Conservation (phyloP, 2,329 filamentous ascomycete species). For the Parascedosporium putredinis region DNA sequence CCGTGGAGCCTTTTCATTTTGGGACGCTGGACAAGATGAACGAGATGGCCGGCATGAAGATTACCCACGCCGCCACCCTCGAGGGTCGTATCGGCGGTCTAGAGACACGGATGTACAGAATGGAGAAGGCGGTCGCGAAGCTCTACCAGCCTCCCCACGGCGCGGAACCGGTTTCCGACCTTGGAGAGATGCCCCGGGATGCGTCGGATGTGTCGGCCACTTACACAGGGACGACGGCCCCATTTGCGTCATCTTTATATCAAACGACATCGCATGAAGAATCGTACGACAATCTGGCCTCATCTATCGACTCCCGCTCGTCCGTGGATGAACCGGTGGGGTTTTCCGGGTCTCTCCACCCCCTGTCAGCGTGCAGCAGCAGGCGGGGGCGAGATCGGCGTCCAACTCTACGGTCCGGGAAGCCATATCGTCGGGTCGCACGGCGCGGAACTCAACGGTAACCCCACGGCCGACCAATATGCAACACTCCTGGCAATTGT, state of each 20-base stretch:
- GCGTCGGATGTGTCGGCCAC: not conserved
- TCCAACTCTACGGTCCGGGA: constrained; percentile 39
- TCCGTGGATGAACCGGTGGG: constrained; percentile 37
- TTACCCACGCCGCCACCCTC: constrained; percentile 42
- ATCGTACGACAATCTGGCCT: constrained; percentile 20
- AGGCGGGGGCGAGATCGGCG: constrained; percentile 23
- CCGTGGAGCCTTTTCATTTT: constrained; percentile 45
- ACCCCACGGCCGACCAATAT: constrained; percentile 35
- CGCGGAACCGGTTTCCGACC: constrained; percentile 17
- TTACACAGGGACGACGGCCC: not conserved
- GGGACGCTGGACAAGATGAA: constrained; percentile 34
- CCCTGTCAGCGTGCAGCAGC: constrained; percentile 19
- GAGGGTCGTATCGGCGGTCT: constrained; percentile 42
- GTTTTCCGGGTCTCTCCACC: constrained; percentile 32
- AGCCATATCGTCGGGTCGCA: constrained; percentile 33
- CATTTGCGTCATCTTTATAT: not conserved
- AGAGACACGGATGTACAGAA: constrained; percentile 39
- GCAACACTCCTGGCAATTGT: constrained; percentile 40
- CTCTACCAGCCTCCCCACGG: constrained; percentile 34
- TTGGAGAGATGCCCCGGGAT: not conserved
- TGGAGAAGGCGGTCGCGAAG: constrained; percentile 43
- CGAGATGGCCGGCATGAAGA: constrained; percentile 43
- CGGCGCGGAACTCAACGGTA: constrained; percentile 20
- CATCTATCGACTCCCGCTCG: constrained; percentile 29
- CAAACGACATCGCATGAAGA: not conserved